These are phyloP conservation scores for Globisporangium spiculum DNA, from an alignment of 352 stramenopile species.

Conservation along the genomic window DNA sequence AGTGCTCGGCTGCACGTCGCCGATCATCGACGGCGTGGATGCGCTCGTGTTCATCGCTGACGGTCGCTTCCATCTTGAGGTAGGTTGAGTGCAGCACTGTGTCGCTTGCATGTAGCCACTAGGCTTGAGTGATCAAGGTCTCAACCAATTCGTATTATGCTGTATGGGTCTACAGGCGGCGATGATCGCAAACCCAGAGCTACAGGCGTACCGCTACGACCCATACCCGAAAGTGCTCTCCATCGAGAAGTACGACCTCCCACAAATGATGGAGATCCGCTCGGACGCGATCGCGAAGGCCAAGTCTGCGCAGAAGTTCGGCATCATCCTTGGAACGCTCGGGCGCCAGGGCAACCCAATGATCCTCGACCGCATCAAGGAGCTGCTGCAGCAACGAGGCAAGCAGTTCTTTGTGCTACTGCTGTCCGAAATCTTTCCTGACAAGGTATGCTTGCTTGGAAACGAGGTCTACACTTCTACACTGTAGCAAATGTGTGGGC, in stretches of 20 bases:
- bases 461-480: neutral
- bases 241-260: slow-evolving; percentile 96
- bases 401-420: slow-evolving; percentile 95
- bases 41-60: slow-evolving; percentile 98
- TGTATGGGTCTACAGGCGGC: slow-evolving; percentile 54
- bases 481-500: neutral
- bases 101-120: neutral
- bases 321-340: slow-evolving; percentile 98
- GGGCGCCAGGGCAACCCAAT: slow-evolving; percentile 97
- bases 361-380: slow-evolving; percentile 94
- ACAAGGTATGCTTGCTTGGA: slow-evolving; percentile 48
- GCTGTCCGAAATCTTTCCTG: slow-evolving; percentile 97
- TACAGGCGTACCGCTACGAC: slow-evolving; percentile 97
- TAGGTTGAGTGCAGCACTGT: slow-evolving; percentile 17
- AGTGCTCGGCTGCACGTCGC: slow-evolving; percentile 98
- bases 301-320: slow-evolving; percentile 88
- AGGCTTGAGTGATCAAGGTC: neutral
- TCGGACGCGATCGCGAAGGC: slow-evolving; percentile 73
- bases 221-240: slow-evolving; percentile 98
- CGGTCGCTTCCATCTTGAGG: slow-evolving; percentile 99
- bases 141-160: neutral
- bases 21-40: slow-evolving; percentile 89
- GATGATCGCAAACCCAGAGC: slow-evolving; percentile 98
- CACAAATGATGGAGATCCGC: slow-evolving; percentile 94
- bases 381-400: slow-evolving; percentile 80